Base-by-base conservation (phyloP, 2,329 filamentous ascomycete genomes). In the Pseudogymnoascus sp. region DNA sequence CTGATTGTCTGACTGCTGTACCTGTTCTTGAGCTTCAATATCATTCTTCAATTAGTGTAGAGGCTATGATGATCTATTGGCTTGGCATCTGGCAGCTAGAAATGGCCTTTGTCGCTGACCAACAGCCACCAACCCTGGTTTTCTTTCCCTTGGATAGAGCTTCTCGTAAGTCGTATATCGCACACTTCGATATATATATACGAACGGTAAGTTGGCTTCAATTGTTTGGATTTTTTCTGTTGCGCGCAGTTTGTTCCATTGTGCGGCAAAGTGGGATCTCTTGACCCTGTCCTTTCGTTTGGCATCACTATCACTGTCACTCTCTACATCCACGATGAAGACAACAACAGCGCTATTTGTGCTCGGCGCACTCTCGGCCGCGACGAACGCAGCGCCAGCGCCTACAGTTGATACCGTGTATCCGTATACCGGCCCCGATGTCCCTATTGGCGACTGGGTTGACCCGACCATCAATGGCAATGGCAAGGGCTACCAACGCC, bases 381-480 rank as follows among this genome's bases (percentile, higher is more conserved):
- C 41, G 41, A 46, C 19, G 12, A 46, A 46, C 19, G 41, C 41
- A 12, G 41, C 19, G 2, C 41, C 41, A 24, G 41, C 41, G 5
- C 41, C 41, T 46, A 22, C 24, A 11, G 77, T 79, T 33, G 78
- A 81, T 65, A 76, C 75, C 12, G 66, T 69, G 6, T 81, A 75
- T 64, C 78, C 78, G 3, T 82, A 82, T 70, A 80, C 72, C 0
- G 81, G 81, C 1, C 80, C 81, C 2, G 74, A 72, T 0, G 72
- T 81, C 0, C 80, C 81, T 12, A 69, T 82, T 3, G 81, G 77
- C 50, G 81, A 83, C 64, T 82, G 80, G 80, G 78, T 81, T 53
- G 75, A 82, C 68, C 74, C 72, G 2, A 79, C 76, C 10, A 68
- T 80, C 71, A 81, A 81, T 67, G 80, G 80, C 67, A 81, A 82